Base-by-base conservation (phyloP, 2,329 filamentous ascomycete species). In the Dactylonectria macrodidyma region DNA sequence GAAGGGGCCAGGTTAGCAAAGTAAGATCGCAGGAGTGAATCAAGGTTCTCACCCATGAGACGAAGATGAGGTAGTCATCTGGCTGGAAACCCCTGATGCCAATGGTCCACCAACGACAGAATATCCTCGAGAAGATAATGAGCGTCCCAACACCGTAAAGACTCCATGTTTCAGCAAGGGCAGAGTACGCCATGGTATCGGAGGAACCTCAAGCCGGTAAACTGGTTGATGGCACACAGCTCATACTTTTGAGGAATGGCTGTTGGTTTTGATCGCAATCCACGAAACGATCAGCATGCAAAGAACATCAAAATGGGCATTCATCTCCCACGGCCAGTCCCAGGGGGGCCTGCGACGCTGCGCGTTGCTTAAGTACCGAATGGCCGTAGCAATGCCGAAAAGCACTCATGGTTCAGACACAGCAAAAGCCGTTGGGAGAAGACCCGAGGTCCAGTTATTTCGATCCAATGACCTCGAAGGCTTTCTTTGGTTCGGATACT, bases 21-120 rank as follows among this genome's bases (percentile, higher is more conserved):
- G n/a, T 44, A 48, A 12, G 5, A 9, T 14, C 46, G 24, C 2
- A 26, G 22, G 60, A 24, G 16, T 36, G 9, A 36, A 36, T 19
- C 19, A 19, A 19, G 10, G 8, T 22, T 56, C 67, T 47, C 22
- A 70, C 67, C 67, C 67, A 70, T 57, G 67, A 70, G 7, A 70
- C 19, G 6, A 65, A 11, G 48, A 70, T 66, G 47, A 70, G 54
- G 54, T 70, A 70, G 60, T 70, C 67, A 30, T 70, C 67, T 3
- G 67, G 67, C 41, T 56, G 47, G 47, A 65, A 70, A 33, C 58
- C 48, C 26, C 54, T 54, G 9, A 70, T 22, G 24, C 67, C 67
- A 19, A 70, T 65, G 1, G 57, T 56, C 9, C 58, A 57, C 67
- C 65, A 67, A 14, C 67, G 65, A 38, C 33, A 33, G 33, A 67